Conservation (phyloP, 495 filamentous ascomycete genomes). For the Barbatosphaeria neglecta region DNA sequence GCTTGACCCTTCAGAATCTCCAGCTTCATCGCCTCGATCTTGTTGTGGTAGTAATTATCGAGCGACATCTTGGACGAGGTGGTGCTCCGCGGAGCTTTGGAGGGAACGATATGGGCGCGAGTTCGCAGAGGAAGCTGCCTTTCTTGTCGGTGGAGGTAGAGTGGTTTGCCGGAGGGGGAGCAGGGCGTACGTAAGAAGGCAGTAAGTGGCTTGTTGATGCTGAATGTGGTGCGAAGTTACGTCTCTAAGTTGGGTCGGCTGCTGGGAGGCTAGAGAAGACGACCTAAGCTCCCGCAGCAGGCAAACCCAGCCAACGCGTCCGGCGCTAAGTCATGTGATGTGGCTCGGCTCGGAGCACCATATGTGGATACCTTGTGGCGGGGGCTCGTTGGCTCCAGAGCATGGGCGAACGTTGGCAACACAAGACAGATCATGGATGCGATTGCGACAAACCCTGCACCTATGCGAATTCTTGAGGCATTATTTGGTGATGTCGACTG, state of each 20-base stretch:
- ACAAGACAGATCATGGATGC: too few relatives aligned
- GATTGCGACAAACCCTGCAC: too few relatives aligned
- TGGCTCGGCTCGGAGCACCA: neutral
- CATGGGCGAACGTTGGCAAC: too few relatives aligned
- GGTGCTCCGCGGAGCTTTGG: constrained; percentile 10
- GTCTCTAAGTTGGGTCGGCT: neutral
- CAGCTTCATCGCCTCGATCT: constrained; percentile 99
- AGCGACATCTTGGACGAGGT: constrained; percentile 68
- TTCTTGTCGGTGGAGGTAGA: too few relatives aligned
- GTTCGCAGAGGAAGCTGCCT: neutral
- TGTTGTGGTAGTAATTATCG: constrained; percentile 98
- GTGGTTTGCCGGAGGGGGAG: neutral
- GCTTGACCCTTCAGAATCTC: constrained; percentile 98
- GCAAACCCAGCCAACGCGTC: constrained; percentile 1
- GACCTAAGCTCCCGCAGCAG: neutral
- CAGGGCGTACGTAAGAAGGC: neutral
- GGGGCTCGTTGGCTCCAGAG: too few relatives aligned
- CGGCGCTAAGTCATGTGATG: neutral
- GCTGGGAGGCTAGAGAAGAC: neutral
- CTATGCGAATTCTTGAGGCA: too few relatives aligned
- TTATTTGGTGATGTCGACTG: too few relatives aligned
- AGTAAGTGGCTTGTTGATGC: neutral
- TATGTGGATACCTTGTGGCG: too few relatives aligned
- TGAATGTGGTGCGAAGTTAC: neutral
- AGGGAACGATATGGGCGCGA: neutral